Evolutionary conservation across 2,329 filamentous ascomycete species (phyloP).

Genomic region (Fusarium sp.): DNA sequence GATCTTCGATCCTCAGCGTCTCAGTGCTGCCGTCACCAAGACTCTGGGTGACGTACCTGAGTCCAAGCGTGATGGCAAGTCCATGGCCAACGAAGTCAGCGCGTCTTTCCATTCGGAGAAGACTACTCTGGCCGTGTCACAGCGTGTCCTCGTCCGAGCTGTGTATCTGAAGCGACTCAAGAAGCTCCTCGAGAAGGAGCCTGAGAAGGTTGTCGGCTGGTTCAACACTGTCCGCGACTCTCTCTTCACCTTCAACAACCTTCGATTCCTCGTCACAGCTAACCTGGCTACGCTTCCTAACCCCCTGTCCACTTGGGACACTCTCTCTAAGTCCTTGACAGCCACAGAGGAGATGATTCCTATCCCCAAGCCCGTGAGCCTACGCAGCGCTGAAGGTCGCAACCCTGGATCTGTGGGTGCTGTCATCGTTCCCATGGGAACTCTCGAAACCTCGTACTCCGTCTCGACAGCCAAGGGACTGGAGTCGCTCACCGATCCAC

Average conservation of each 20-base stretch:
- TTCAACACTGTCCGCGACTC: constrained; percentile 81
- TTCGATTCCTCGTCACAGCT: constrained; percentile 86
- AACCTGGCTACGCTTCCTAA: constrained; percentile 79
- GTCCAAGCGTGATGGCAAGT: constrained; percentile 85
- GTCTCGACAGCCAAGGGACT: constrained; percentile 81
- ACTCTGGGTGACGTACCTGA: constrained; percentile 93
- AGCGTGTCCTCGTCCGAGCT: constrained; percentile 85
- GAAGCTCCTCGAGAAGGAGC: constrained; percentile 81
- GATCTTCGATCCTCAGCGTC: constrained; percentile 80
- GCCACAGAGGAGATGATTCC: constrained; percentile 68
- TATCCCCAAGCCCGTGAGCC: constrained; percentile 75
- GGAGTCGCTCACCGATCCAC: constrained; percentile 79
- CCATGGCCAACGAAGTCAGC: constrained; percentile 74
- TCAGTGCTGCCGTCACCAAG: constrained; percentile 78
- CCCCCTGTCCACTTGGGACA: constrained; percentile 84
- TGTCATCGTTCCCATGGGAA: constrained; percentile 89
- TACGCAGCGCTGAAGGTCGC: constrained; percentile 81
- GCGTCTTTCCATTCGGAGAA: constrained; percentile 84
- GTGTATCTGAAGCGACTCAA: constrained; percentile 89
- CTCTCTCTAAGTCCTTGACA: constrained; percentile 56
- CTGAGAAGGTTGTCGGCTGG: constrained; percentile 79
- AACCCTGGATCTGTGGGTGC: constrained; percentile 79
- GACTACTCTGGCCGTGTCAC: constrained; percentile 81
- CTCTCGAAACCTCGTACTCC: constrained; percentile 92
- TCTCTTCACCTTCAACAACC: constrained; percentile 86